A percentile compares a stretch with the other conserved stretches of the same genome.
These are phyloP conservation scores for Geotrichum armillariae DNA, from an alignment of 1,139 yeast genomes.

Conservation along the genomic window DNA sequence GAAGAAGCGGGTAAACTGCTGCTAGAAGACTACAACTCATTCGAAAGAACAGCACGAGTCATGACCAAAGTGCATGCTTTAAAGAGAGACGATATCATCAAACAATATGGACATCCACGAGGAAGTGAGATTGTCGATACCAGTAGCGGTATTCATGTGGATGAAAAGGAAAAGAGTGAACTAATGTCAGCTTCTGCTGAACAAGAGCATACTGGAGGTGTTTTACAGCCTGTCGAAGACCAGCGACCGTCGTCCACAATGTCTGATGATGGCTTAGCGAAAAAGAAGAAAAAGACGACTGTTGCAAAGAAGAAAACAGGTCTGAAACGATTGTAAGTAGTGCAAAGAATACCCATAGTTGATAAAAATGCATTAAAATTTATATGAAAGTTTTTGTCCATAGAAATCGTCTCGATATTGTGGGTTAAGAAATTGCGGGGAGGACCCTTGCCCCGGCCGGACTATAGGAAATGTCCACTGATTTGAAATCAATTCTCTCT, in stretches of 20 bases:
- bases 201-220: background rate
- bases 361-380: background rate
- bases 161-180: background rate
- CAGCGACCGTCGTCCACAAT: background rate
- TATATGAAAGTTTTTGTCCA: no score
- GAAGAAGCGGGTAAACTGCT: conserved; percentile 40
- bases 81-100: conserved; percentile 14
- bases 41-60: conserved; percentile 34
- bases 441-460: conserved; percentile 8
- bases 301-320: conserved; percentile 21
- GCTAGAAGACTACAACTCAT: conserved; percentile 34
- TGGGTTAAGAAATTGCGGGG: background rate
- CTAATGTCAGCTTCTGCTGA: background rate
- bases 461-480: background rate
- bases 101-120: conserved; percentile 9
- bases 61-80: conserved; percentile 38
- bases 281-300: conserved; percentile 9
- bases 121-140: background rate
- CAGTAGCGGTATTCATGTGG: conserved; percentile 1
- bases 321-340: conserved; percentile 19
- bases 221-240: conserved; percentile 6
- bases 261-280: background rate
- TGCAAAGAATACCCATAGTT: background rate
- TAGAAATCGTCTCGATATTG: background rate
- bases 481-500: background rate